Conservation (phyloP, 192 early-diverging fungal genomes). For the Ambispora gerdemannii region DNA sequence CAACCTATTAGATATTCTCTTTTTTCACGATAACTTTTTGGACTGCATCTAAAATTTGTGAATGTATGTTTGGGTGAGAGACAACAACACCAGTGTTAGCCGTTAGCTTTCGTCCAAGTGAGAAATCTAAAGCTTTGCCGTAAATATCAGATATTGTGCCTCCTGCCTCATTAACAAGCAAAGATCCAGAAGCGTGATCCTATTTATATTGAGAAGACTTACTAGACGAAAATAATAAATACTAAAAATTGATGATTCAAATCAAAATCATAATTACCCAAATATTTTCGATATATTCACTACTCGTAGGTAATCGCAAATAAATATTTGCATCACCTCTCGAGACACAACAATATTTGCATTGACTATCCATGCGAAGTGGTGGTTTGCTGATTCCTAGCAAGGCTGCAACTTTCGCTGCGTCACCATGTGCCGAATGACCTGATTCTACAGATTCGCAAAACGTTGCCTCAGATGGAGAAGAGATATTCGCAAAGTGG, state of each 20-base stretch:
- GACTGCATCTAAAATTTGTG: conserved; percentile 75
- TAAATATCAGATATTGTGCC: conserved; percentile 81
- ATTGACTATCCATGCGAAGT: conserved; percentile 96
- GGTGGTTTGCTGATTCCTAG: conserved; percentile 77
- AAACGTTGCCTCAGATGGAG: conserved; percentile 66
- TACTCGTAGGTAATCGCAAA: conserved; percentile 75
- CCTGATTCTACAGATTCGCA: conserved; percentile 94
- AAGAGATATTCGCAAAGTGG: conserved; percentile 50
- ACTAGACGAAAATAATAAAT: too few species aligned
- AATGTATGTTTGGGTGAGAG: conserved; percentile 69
- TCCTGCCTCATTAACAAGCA: conserved; percentile 91
- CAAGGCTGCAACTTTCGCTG: conserved; percentile 68
- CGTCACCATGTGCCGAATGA: conserved; percentile 84
- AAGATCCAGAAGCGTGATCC: conserved; percentile 92
- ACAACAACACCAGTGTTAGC: conserved; percentile 91
- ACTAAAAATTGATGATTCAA: background rate
- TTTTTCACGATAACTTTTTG: conserved; percentile 40
- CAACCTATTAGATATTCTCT: too few species aligned
- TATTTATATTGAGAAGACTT: conserved; percentile 32
- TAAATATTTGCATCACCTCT: conserved; percentile 95
- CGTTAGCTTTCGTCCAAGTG: conserved; percentile 75
- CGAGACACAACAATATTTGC: conserved; percentile 91
- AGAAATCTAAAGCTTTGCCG: conserved; percentile 87
- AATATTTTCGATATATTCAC: conserved; percentile 93
- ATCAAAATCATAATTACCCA: conserved; percentile 61